phyloP scores from a whole-genome alignment of 2,329 filamentous ascomycete species.

The Blumeria graminis region DNA sequence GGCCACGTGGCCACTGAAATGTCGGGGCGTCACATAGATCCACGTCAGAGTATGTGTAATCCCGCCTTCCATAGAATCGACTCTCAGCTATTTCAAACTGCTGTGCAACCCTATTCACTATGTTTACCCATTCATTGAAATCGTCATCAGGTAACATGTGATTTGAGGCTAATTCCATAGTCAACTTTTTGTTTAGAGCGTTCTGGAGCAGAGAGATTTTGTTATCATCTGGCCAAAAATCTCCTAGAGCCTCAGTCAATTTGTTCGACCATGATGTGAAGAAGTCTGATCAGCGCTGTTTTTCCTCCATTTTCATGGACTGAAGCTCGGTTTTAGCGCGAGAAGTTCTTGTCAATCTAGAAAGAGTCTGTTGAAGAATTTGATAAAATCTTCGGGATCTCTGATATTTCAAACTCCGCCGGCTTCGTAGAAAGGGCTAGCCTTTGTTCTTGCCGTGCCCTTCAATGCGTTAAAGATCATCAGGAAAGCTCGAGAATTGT shows the following conservation, averaged over 20 bases:
- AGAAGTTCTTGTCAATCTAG: background rate
- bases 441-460: background rate
- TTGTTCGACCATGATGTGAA: background rate
- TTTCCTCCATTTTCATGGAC: background rate
- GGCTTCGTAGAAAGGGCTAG: background rate
- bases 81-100: background rate
- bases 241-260: background rate
- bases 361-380: background rate
- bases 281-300: background rate
- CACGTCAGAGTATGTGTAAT: no score
- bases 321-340: background rate
- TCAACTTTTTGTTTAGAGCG: background rate
- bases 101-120: background rate
- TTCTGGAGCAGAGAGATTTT: background rate
- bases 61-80: background rate
- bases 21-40: no score
- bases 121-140: background rate
- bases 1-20: no score
- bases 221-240: background rate
- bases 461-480: background rate
- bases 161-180: background rate
- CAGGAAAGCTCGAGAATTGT: background rate
- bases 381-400: background rate
- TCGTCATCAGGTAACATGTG: background rate
- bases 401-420: background rate